These are phyloP conservation scores for Malassezia dermatis DNA, from an alignment of 1,284 basidiomycete species.

Conservation along the genomic window DNA sequence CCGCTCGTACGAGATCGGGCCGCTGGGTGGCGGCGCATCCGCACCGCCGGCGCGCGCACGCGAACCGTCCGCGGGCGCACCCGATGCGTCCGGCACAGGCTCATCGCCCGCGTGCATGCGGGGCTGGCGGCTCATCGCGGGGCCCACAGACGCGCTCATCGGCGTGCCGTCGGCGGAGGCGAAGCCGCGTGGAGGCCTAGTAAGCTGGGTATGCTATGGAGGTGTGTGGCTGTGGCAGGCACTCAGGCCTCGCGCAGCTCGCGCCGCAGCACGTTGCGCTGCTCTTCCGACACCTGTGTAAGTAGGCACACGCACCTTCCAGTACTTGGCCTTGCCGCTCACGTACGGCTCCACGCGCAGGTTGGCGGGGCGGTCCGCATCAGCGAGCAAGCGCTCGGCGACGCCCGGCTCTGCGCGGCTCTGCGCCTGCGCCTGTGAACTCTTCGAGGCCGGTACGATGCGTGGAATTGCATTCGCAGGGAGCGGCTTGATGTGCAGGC, in stretches of 20 bases:
- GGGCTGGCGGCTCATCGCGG: not conserved
- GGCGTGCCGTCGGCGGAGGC: not conserved
- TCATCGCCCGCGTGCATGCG: not conserved
- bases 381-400: constrained; percentile 3
- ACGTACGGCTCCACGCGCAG: constrained; percentile 14
- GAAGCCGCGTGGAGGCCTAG: not conserved
- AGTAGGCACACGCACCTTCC: constrained; percentile 13
- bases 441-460: not conserved
- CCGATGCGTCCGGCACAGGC: not conserved
- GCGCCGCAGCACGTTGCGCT: not conserved
- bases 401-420: constrained; percentile 2
- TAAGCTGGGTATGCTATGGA: constrained; percentile 1
- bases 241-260: constrained; percentile 1
- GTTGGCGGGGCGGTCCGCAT: constrained; percentile 3
- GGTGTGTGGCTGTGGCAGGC: not conserved
- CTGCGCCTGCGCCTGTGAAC: not conserved
- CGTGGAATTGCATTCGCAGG: not conserved
- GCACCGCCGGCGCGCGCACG: not conserved
- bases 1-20: constrained; percentile 26
- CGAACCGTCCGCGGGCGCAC: not conserved
- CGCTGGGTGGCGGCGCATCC: not conserved
- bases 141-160: not conserved
- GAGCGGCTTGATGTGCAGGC: constrained; percentile 11
- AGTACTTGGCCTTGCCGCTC: constrained; percentile 12
- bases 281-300: not conserved